Evolutionary conservation across 2,329 filamentous ascomycete genomes (phyloP).

Genomic region (Thelonectria rubi): DNA sequence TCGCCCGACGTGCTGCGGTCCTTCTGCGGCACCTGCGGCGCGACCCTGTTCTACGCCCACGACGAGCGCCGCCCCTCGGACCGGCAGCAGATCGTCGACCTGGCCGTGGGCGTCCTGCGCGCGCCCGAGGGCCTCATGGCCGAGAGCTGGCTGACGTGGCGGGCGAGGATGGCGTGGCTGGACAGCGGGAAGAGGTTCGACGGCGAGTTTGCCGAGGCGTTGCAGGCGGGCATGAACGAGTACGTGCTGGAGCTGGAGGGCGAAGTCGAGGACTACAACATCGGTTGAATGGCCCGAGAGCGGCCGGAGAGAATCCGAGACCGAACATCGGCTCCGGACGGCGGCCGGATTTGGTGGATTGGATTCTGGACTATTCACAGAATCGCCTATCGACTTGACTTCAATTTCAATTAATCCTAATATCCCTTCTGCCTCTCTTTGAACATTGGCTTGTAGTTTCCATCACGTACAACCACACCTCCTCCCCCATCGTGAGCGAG

Average conservation of each 20-base stretch:
- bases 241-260: slow-evolving; percentile 52
- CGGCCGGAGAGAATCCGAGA: slow-evolving; percentile 32
- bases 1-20: slow-evolving; percentile 51
- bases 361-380: no score
- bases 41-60: slow-evolving; percentile 52
- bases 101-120: slow-evolving; percentile 56
- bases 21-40: slow-evolving; percentile 59
- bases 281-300: slow-evolving; percentile 37
- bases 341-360: background rate
- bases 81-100: slow-evolving; percentile 50
- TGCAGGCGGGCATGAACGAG: slow-evolving; percentile 50
- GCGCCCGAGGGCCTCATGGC: slow-evolving; percentile 56
- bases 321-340: background rate
- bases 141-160: slow-evolving; percentile 58
- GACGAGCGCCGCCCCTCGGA: slow-evolving; percentile 42
- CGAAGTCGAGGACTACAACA: slow-evolving; percentile 39
- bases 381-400: background rate
- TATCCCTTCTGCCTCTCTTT: no score
- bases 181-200: slow-evolving; percentile 51
- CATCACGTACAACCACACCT: no score
- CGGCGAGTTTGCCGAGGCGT: slow-evolving; percentile 45
- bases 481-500: no score
- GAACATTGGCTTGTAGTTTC: no score
- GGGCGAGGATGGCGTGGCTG: slow-evolving; percentile 47
- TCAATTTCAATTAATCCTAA: background rate